phyloP scores from a whole-genome alignment of 805 yeast genomes.

The Wickerhamiella domercqiae region DNA sequence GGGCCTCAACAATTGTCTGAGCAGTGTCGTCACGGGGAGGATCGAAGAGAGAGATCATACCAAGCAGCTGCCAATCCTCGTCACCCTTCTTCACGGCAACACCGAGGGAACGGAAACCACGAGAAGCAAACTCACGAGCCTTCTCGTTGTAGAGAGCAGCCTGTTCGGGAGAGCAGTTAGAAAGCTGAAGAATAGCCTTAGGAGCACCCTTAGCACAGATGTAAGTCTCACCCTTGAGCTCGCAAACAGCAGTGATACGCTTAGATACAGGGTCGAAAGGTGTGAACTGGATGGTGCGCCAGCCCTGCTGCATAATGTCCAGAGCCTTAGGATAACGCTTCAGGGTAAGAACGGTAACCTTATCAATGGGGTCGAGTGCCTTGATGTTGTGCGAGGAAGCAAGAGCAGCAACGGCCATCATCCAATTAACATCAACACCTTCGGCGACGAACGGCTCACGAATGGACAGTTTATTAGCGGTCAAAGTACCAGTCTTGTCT shows the following conservation, averaged over 20 bases:
- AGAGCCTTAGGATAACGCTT: slow-evolving; percentile 77
- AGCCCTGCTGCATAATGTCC: slow-evolving; percentile 28
- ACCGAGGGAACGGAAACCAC: slow-evolving; percentile 98
- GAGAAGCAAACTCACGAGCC: slow-evolving; percentile 92
- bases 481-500: slow-evolving; percentile 93
- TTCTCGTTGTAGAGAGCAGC: slow-evolving; percentile 90
- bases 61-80: slow-evolving; percentile 95
- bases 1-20: slow-evolving; percentile 84
- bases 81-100: slow-evolving; percentile 98
- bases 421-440: slow-evolving; percentile 92
- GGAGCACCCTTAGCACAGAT: slow-evolving; percentile 98
- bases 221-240: slow-evolving; percentile 91
- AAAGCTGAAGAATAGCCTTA: slow-evolving; percentile 59
- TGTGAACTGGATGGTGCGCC: slow-evolving; percentile 54
- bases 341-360: slow-evolving; percentile 86
- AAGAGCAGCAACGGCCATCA: slow-evolving; percentile 93
- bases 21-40: slow-evolving; percentile 99
- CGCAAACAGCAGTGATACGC: slow-evolving; percentile 87
- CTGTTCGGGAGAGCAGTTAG: slow-evolving; percentile 62
- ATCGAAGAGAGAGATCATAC: slow-evolving; percentile 98
- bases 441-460: slow-evolving; percentile 97
- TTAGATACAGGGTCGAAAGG: slow-evolving; percentile 97
- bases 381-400: slow-evolving; percentile 97
- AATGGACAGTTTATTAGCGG: slow-evolving; percentile 87
- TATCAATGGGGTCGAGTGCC: slow-evolving; percentile 95